These are phyloP conservation scores for Cyberlindnera americana DNA, from an alignment of 805 yeast species.

Conservation along the genomic window DNA sequence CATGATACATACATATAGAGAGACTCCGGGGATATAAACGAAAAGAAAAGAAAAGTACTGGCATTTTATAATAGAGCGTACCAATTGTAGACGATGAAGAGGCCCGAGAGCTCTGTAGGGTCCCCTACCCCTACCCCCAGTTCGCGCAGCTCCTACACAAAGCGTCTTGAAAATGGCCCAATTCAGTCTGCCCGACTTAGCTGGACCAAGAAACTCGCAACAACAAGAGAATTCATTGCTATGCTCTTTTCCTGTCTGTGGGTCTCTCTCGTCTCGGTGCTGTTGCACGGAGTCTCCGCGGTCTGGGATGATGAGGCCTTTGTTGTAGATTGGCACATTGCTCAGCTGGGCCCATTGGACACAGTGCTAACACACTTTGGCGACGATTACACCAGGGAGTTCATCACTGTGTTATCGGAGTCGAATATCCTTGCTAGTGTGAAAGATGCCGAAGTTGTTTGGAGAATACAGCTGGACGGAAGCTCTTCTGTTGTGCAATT, in stretches of 20 bases:
- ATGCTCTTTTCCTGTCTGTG: slow-evolving; percentile 3
- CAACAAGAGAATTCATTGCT: too few species aligned
- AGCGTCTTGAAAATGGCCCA: too few species aligned
- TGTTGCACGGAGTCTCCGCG: slow-evolving; percentile 21
- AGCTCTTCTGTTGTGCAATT: slow-evolving; percentile 1
- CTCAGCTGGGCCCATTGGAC: slow-evolving; percentile 40
- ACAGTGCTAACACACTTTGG: slow-evolving; percentile 16
- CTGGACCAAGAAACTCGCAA: too few species aligned
- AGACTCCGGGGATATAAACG: too few species aligned
- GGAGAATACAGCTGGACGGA: slow-evolving; percentile 30
- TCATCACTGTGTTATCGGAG: slow-evolving; percentile 28
- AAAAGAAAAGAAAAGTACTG: too few species aligned
- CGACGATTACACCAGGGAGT: slow-evolving; percentile 4
- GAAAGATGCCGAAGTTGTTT: slow-evolving; percentile 32
- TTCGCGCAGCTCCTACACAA: too few species aligned
- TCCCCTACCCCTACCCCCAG: too few species aligned
- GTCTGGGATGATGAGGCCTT: slow-evolving; percentile 51
- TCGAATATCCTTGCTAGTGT: slow-evolving; percentile 33
- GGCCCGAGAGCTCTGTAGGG: too few species aligned
- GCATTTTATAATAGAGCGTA: neutral
- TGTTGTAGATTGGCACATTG: slow-evolving; percentile 50
- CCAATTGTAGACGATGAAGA: too few species aligned
- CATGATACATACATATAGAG: slow-evolving; percentile 9
- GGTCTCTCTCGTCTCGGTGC: neutral
- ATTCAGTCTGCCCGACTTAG: too few species aligned